These are phyloP conservation scores for Xylaria curta DNA, from an alignment of 495 filamentous ascomycete genomes.

Conservation along the genomic window DNA sequence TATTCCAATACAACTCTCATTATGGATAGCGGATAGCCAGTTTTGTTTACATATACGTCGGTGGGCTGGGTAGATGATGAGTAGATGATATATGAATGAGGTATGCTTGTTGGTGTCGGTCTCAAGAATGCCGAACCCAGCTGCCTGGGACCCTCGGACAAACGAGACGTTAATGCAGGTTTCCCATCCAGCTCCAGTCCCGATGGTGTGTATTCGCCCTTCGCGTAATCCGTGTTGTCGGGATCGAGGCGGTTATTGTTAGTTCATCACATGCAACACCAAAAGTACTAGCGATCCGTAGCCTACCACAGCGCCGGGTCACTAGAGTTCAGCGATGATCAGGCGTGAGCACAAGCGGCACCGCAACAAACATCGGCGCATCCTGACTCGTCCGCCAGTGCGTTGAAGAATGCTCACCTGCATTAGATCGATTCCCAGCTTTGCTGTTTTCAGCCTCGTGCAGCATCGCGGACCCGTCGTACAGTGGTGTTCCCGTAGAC, in stretches of 20 bases:
- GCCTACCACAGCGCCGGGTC: slow-evolving; percentile 28
- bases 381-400: slow-evolving; percentile 12
- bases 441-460: slow-evolving; percentile 18
- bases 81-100: not conserved
- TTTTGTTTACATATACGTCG: not conserved
- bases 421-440: slow-evolving; percentile 17
- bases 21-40: not conserved
- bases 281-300: slow-evolving; percentile 15
- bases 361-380: slow-evolving; percentile 5
- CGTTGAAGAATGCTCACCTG: slow-evolving; percentile 18
- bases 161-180: slow-evolving; percentile 14
- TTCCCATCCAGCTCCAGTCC: not conserved
- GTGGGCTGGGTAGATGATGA: not conserved
- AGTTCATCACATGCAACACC: slow-evolving; percentile 19
- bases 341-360: slow-evolving; percentile 3
- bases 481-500: not conserved
- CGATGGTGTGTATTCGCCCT: not conserved
- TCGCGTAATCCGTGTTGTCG: slow-evolving; percentile 22
- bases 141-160: not conserved
- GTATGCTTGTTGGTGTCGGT: slow-evolving; percentile 1
- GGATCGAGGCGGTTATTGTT: slow-evolving; percentile 25
- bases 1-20: not conserved
- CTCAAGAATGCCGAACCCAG: slow-evolving; percentile 18
- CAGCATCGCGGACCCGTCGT: not conserved
- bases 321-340: not conserved